Percentiles rank a stretch among this genome's conserved stretches.
Conservation (phyloP, 306 rosid genomes). For the Vigna hirtella region DNA sequence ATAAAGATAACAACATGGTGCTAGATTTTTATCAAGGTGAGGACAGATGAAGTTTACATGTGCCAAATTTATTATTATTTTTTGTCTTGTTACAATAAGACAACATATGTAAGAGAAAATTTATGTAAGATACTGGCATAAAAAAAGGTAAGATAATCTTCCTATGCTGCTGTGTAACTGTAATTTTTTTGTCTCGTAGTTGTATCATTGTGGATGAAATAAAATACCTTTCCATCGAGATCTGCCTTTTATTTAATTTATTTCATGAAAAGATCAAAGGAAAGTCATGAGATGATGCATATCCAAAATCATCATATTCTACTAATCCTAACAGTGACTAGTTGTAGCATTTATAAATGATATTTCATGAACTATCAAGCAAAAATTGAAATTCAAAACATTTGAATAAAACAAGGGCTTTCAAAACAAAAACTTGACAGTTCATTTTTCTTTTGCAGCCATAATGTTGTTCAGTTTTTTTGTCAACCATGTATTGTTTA, state of each 20-base stretch:
- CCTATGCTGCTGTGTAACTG: background rate
- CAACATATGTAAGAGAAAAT: background rate
- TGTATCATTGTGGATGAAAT: conserved; percentile 12
- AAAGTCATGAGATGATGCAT: background rate
- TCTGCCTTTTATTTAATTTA: background rate
- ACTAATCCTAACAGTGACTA: background rate
- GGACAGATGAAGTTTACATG: background rate
- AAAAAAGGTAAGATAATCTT: background rate
- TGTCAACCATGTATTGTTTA: conserved; percentile 13
- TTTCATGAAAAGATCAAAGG: background rate
- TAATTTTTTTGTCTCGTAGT: background rate
- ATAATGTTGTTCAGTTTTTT: background rate
- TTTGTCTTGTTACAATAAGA: conserved; percentile 22
- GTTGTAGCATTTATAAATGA: background rate
- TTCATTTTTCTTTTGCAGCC: background rate
- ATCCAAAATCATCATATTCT: conserved; percentile 3
- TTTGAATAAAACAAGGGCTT: background rate
- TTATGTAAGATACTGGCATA: background rate
- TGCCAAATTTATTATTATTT: background rate
- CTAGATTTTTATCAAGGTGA: conserved; percentile 3
- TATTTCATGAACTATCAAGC: background rate
- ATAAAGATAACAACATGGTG: background rate
- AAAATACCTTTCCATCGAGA: conserved; percentile 1
- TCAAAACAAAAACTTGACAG: conserved; percentile 12
- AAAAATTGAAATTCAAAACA: background rate